Evolutionary conservation across 2,329 filamentous ascomycete genomes (phyloP).

Genomic region (Exophiala calicioides): DNA sequence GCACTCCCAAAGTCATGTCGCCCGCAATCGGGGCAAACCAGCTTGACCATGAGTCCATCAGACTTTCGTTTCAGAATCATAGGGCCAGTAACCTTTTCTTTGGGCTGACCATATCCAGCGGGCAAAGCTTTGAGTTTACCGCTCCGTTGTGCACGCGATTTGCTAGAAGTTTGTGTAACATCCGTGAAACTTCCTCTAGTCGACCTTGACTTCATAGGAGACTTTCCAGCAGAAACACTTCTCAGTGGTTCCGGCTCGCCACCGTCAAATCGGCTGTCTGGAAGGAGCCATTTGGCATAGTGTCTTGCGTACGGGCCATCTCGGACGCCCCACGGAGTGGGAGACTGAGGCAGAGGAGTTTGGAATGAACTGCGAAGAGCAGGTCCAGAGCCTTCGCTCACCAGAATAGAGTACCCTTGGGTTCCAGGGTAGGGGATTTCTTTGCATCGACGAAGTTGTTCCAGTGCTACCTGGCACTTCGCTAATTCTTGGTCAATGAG

Average conservation of each 20-base stretch:
- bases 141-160: conserved; percentile 59
- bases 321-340: conserved; percentile 84
- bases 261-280: conserved; percentile 83
- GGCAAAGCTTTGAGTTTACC: conserved; percentile 68
- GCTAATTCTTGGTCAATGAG: conserved; percentile 94
- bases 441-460: conserved; percentile 89
- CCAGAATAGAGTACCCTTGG: conserved; percentile 65
- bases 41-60: conserved; percentile 82
- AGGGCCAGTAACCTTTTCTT: conserved; percentile 73
- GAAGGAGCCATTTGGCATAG: conserved; percentile 93
- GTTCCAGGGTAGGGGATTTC: conserved; percentile 84
- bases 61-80: conserved; percentile 79
- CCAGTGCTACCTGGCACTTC: conserved; percentile 89
- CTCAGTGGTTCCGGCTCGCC: conserved; percentile 38
- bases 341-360: conserved; percentile 62
- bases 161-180: conserved; percentile 49
- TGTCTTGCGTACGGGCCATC: conserved; percentile 93
- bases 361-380: conserved; percentile 42
- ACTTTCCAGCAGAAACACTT: conserved; percentile 39
- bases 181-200: conserved; percentile 75
- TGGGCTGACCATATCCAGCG: conserved; percentile 69
- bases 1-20: conserved; percentile 93
- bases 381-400: conserved; percentile 73
- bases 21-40: conserved; percentile 85
- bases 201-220: conserved; percentile 67